Evolutionary conservation across 169 alveolate genomes (phyloP), one percentile per base, ranked within the genome.

Genomic region (Neospora caninum): DNA sequence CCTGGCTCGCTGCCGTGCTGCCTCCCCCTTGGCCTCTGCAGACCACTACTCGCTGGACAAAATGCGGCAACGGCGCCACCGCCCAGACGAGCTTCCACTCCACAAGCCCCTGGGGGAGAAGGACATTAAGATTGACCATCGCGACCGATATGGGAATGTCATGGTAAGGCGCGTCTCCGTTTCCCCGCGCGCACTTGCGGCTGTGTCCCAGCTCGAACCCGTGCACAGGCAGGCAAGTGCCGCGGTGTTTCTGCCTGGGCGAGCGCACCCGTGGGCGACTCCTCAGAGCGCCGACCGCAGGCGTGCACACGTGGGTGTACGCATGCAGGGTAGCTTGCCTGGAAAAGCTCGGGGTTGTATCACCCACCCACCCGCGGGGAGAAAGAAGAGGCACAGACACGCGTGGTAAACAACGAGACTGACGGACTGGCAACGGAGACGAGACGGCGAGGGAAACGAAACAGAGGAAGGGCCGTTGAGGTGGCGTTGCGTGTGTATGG

Each of bases 51-150:
- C 95, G 34, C 54, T 83, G 0, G 95, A 93, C 42, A 93, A 93
- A 69, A 82, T 82, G 70, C 93, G 95, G 43, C 83, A 54, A 53
- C 29, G 91, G 42, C 89, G 95, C 18, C 87, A 67, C 41, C 92
- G 88, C 45, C 94, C 93, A 22, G 49, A 39, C n/a, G 89, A 88
- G 58, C 58, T 42, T 67, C 95, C 95, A 43, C 78, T 93, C 1
- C 95, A 93, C 95, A 93, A 73, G 80, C 54, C 95, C 6, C 73
- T 45, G 42, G 73, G 36, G 16, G 88, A 49, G 49, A 82, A 73
- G 42, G 95, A 93, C 27, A 91, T 93, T n/a, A 93, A 93, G 42
- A 42, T 93, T 0, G 95, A 93, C 49, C 88, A 88, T 70, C 78
- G 93, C 10, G 95, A 93, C 88, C 53, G 41, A 42, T 93, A 53